Evolutionary conservation across 2,329 filamentous ascomycete species (phyloP).

Genomic region (Xylariales sp.): DNA sequence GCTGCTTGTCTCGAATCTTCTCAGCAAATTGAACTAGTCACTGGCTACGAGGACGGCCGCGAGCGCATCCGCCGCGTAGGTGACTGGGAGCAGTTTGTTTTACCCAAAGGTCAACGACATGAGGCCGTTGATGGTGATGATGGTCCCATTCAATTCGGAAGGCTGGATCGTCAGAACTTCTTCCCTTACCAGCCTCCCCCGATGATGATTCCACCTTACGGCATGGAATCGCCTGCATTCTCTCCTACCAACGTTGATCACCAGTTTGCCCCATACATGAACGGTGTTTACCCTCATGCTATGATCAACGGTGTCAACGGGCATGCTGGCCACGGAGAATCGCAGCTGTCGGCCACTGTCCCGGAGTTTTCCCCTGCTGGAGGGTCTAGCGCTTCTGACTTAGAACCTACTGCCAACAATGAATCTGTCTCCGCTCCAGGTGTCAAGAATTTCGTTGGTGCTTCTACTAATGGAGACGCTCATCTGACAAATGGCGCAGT

Average conservation of each 20-base stretch:
- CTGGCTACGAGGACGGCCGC: slow-evolving; percentile 70
- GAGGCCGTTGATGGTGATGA: slow-evolving; percentile 64
- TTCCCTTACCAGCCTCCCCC: slow-evolving; percentile 13
- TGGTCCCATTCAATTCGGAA: slow-evolving; percentile 46
- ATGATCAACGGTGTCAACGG: slow-evolving; percentile 21
- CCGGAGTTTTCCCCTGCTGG: slow-evolving; percentile 54
- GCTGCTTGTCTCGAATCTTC: slow-evolving; percentile 69
- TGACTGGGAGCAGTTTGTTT: slow-evolving; percentile 76
- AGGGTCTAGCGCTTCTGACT: slow-evolving; percentile 6
- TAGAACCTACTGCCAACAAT: too few species aligned
- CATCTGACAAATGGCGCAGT: slow-evolving; percentile 6
- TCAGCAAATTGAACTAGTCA: slow-evolving; percentile 69
- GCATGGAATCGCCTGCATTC: slow-evolving; percentile 20
- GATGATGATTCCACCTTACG: slow-evolving; percentile 21
- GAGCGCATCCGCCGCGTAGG: slow-evolving; percentile 73
- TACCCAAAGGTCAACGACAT: slow-evolving; percentile 68
- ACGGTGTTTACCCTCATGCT: slow-evolving; percentile 22
- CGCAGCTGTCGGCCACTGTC: slow-evolving; percentile 57
- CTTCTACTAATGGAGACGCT: neutral
- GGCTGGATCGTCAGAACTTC: slow-evolving; percentile 20
- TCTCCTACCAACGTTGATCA: slow-evolving; percentile 21
- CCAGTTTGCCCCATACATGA: slow-evolving; percentile 25
- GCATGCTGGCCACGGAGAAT: slow-evolving; percentile 28
- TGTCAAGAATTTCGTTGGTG: neutral
- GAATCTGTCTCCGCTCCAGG: too few species aligned